Evolutionary conservation across 441 rosid genomes (phyloP), one percentile per base, ranked within the genome.

Genomic region (Macaranga tanarius): DNA sequence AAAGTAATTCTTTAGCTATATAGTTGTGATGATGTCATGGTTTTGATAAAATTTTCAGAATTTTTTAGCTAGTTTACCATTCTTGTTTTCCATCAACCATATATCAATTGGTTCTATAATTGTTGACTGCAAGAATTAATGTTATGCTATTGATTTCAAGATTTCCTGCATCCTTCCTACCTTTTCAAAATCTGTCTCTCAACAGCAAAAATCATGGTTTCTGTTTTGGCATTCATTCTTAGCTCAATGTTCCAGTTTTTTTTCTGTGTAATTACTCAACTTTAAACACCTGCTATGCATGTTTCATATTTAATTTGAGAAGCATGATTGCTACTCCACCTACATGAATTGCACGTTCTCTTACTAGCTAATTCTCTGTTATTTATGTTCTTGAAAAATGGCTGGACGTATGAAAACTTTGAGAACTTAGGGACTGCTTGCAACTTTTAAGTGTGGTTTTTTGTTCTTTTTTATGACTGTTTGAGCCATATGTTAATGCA

Each of bases 401-500:
- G 17, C 13, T 61, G 20, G 28, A 61, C 40, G 67, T 8, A 19
- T 60, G 74, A 48, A 28, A 56, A 48, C 28, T 44, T 59, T 34
- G 23, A 42, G 52, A 69, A 13, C 13, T 12, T 12, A 22, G 19
- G 62, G 23, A 7, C 22, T 55, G 62, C 20, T 15, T 62, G 26
- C 26, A 7, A 62, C 34, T 17, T 19, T n/a, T 38, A 16, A 1
- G 8, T 31, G 22, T 34, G 1, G 17, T 12, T 11, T 62, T 38
- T n/a, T 17, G 13, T 54, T 62, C 4, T 15, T 15, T 1, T 50
- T 11, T 58, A 8, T 47, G 59, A 73, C 57, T 28, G 13, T 64
- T 1, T 51, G 48, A 54, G 34, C 26, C 40, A 15, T 31, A 4
- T 48, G 69, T 22, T 54, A 69, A 61, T 83, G 79, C 85, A 91